Percentiles rank a stretch among this genome's conserved stretches.
Evolutionary conservation across 495 filamentous ascomycete genomes (phyloP).

Genomic region (Podospora tetraspora): DNA sequence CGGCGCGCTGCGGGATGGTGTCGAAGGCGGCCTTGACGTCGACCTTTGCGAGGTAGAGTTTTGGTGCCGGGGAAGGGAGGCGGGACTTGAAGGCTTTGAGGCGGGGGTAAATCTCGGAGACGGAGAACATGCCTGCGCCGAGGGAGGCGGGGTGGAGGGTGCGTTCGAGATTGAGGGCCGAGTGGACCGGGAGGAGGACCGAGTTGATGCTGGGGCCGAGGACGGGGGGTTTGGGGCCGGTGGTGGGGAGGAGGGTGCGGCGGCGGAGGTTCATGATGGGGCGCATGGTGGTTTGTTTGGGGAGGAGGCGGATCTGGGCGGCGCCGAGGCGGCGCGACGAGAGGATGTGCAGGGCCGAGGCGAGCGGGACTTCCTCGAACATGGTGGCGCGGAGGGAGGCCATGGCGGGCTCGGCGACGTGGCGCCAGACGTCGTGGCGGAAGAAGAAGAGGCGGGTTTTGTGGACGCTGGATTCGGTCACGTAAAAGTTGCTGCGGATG

Average conservation of each 20-base stretch:
- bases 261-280: conserved; percentile 83
- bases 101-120: conserved; percentile 73
- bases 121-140: conserved; percentile 72
- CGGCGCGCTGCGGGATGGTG: conserved; percentile 75
- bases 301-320: conserved; percentile 73
- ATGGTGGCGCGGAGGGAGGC: conserved; percentile 62
- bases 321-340: conserved; percentile 61
- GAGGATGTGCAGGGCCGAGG: conserved; percentile 54
- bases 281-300: conserved; percentile 61
- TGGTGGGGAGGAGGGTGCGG: conserved; percentile 50
- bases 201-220: conserved; percentile 78
- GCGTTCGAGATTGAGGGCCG: conserved; percentile 74
- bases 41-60: conserved; percentile 77
- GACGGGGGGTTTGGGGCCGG: conserved; percentile 28
- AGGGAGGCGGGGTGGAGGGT: conserved; percentile 53
- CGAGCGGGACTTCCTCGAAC: conserved; percentile 70
- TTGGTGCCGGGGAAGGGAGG: conserved; percentile 23
- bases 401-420: conserved; percentile 67
- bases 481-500: conserved; percentile 81
- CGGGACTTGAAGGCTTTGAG: conserved; percentile 61
- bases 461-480: conserved; percentile 82
- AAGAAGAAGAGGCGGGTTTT: conserved; percentile 87
- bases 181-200: conserved; percentile 66
- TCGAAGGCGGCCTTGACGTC: conserved; percentile 93
- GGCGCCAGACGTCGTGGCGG: conserved; percentile 85